Base-by-base conservation (phyloP, 441 rosid genomes). In the Jatropha podagrica region DNA sequence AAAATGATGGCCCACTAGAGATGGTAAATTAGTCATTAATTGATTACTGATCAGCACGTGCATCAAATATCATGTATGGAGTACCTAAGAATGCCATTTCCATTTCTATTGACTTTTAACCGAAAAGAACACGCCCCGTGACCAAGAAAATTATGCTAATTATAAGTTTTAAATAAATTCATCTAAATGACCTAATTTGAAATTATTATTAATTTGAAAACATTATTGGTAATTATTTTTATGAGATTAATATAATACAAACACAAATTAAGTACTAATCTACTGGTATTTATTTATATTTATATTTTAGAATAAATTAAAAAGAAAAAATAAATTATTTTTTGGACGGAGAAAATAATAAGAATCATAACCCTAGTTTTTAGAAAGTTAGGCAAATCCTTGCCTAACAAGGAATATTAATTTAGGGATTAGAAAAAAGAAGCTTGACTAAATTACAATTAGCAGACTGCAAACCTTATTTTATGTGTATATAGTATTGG, bases 31-130 rank as follows among this genome's bases (percentile, higher is more conserved):
- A 41, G 52, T 70, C 71, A 54, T 64, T 64, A 62, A 63, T 54
- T 32, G 32, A 32, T 32, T 32, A 32, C 32, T 76, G 66, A 7
- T 17, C 42, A 7, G 54, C 79, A 71, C 63, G 75, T 64, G 75
- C 79, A 18, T 23, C 41, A 52, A 26, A 51, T 40, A 41, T 41
- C 38, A 40, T 17, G 17, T 20, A 38, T 41, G 37, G 38, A n/a
- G 59, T 37, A 41, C 55, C 64, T 10, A 10, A 18, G 1, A 32
- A 61, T 12, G 42, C 40, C 40, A 58, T 48, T 55, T 74, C 17
- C 11, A 10, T 17, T 63, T 52, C 2, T 14, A 12, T 37, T 8
- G 41, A 62, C 44, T 37, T 38, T 14, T 26, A 1, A 15, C 17
- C 41, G 27, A 42, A 48, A 46, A 27, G 37, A 32, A 68, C 48